Conservation (phyloP, 192 early-diverging fungal genomes). For the Coemansia sp. region DNA sequence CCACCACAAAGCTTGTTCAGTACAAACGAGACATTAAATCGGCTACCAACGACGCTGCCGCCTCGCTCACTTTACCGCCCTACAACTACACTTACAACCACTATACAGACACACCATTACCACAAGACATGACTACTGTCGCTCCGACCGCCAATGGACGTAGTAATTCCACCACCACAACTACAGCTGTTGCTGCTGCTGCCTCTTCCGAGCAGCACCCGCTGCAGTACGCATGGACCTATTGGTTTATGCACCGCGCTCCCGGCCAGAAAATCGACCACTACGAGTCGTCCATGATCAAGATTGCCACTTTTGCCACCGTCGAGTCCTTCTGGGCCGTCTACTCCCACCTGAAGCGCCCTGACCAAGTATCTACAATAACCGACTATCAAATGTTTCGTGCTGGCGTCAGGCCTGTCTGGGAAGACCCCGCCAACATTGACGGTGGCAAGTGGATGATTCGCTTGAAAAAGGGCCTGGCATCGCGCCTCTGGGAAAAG, state of each 20-base stretch:
- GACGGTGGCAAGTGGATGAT: conserved; percentile 97
- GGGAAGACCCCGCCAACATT: conserved; percentile 87
- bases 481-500: conserved; percentile 89
- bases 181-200: not conserved
- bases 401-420: conserved; percentile 87
- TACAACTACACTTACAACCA: not conserved
- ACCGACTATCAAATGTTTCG: conserved; percentile 95
- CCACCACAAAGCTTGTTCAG: conserved; percentile 36
- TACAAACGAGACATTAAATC: conserved; percentile 35
- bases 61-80: not conserved
- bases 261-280: conserved; percentile 82
- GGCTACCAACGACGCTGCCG: not conserved
- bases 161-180: conserved; percentile 4
- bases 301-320: conserved; percentile 77
- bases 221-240: conserved; percentile 82
- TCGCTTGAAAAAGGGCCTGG: conserved; percentile 87
- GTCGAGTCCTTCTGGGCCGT: conserved; percentile 80
- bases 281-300: conserved; percentile 87
- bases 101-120: not conserved
- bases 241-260: conserved; percentile 93
- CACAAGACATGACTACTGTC: not conserved
- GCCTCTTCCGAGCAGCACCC: conserved; percentile 58
- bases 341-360: conserved; percentile 78
- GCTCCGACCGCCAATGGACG: conserved; percentile 6
- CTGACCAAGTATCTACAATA: conserved; percentile 80